A percentile compares a stretch with the other conserved stretches of the same genome.
Conservation (phyloP, 441 rosid species). For the Croton laevigatus region DNA sequence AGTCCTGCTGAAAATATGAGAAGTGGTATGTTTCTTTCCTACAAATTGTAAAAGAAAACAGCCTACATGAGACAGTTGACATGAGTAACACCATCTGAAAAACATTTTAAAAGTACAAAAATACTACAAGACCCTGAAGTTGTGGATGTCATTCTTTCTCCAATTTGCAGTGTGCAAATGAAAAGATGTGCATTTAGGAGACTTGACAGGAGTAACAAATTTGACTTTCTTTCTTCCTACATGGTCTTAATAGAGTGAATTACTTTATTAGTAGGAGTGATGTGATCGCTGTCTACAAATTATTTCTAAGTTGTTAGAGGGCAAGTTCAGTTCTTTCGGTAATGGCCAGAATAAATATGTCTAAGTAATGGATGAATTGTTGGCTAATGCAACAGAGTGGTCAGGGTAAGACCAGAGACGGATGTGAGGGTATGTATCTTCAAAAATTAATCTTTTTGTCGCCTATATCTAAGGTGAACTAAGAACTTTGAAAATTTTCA, state of each 20-base stretch:
- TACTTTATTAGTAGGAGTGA: neutral
- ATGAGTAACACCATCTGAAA: neutral
- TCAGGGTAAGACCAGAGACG: neutral
- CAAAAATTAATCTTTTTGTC: too few species aligned
- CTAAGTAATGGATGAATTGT: neutral
- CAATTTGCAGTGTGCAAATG: neutral
- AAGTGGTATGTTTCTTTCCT: constrained; percentile 73
- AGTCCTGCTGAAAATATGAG: constrained; percentile 90
- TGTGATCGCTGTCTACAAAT: neutral
- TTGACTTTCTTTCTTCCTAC: neutral
- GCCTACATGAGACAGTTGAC: constrained; percentile 12
- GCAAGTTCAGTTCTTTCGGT: neutral
- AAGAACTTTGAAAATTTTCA: too few species aligned
- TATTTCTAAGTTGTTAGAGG: neutral
- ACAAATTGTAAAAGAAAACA: constrained; percentile 22
- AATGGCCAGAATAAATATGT: neutral
- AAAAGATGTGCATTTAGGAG: neutral
- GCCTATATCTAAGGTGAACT: too few species aligned
- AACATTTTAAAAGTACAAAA: neutral
- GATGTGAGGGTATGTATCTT: too few species aligned
- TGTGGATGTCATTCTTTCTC: neutral
- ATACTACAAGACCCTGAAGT: neutral
- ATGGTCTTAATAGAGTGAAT: neutral
- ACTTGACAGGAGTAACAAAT: neutral
- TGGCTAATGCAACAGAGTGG: neutral